Evolutionary conservation across 148 eudicot genomes (phyloP), one percentile per base, ranked within the genome.

Genomic region (Chenopodium suecicum): DNA sequence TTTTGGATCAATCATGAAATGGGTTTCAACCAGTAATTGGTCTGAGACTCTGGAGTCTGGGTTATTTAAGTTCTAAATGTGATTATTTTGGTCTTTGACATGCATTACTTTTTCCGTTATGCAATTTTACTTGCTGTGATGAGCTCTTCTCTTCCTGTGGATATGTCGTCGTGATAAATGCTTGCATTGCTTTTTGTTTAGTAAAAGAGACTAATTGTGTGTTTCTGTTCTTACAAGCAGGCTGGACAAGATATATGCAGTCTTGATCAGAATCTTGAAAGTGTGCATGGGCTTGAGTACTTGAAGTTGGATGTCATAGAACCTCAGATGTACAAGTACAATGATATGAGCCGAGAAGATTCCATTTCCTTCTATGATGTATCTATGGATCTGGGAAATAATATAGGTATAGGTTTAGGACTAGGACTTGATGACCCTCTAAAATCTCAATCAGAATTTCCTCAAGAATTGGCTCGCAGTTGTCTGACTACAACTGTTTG

Each of bases 271-370:
- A 87, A 87, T 74, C 87, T 86, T 68, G 88, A 86, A 68, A 85
- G 78, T 82, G 80, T 69, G 4, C 83, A 72, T 23, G 86, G 78
- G 25, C 82, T 81, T 50, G 91, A 90, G 82, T 90, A 84, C 74
- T 80, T 91, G 82, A 86, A 87, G 77, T 81, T 90, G 79, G 94
- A 89, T 80, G 92, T 83, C 29, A 74, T 88, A 41, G 92, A 90
- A 64, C 84, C 88, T 72, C 84, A 87, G 69, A 82, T 81, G 80
- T 88, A 87, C 85, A 82, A 81, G 73, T 88, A 87, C 80, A 77
- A 79, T 82, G 86, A 79, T 44, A 69, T 80, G 79, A 84, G 54
- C 19, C 86, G 77, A 60, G 92, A 85, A 82, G 89, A 89, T 48
- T 80, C 82, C 48, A 76, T 81, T 17, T 84, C 87, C 80, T 82